Conservation (phyloP, 306 rosid species). For the Nissolia schottii region DNA sequence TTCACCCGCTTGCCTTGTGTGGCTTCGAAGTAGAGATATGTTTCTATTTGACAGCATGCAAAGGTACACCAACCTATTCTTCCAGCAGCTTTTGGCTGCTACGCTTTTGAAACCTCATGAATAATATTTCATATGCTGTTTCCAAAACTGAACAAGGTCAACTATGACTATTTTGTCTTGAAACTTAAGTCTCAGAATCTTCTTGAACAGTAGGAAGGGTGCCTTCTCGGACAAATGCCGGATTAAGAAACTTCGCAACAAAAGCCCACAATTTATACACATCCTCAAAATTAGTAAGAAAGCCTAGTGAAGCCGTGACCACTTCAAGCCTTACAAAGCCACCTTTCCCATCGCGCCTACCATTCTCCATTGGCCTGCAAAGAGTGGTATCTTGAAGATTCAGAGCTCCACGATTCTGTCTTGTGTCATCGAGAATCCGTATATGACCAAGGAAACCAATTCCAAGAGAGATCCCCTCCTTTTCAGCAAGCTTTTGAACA, state of each 20-base stretch:
- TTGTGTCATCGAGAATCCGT: conserved; percentile 54
- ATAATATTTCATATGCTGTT: conserved; percentile 20
- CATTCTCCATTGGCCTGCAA: conserved; percentile 80
- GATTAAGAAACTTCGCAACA: conserved; percentile 84
- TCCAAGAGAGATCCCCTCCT: conserved; percentile 84
- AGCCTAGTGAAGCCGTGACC: conserved; percentile 83
- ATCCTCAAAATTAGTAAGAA: conserved; percentile 92
- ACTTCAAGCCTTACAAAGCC: conserved; percentile 77
- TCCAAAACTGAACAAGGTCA: conserved; percentile 28
- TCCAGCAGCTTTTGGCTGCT: conserved; percentile 18
- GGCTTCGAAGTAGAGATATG: conserved; percentile 27
- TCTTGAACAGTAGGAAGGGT: conserved; percentile 75
- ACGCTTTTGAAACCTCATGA: conserved; percentile 4
- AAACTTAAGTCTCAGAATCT: conserved; percentile 52
- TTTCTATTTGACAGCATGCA: conserved; percentile 27
- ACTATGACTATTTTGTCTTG: neutral
- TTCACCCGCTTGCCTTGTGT: conserved; percentile 38
- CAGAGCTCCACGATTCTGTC: conserved; percentile 45
- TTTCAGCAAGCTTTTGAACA: conserved; percentile 92
- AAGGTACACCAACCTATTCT: conserved; percentile 26
- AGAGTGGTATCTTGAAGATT: conserved; percentile 65
- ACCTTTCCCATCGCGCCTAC: conserved; percentile 51
- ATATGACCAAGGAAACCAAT: conserved; percentile 90
- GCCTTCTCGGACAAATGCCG: conserved; percentile 56
- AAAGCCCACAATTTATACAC: conserved; percentile 92